Conservation (phyloP, 176 grass and related monocot genomes). For the Eragrostis curvula region DNA sequence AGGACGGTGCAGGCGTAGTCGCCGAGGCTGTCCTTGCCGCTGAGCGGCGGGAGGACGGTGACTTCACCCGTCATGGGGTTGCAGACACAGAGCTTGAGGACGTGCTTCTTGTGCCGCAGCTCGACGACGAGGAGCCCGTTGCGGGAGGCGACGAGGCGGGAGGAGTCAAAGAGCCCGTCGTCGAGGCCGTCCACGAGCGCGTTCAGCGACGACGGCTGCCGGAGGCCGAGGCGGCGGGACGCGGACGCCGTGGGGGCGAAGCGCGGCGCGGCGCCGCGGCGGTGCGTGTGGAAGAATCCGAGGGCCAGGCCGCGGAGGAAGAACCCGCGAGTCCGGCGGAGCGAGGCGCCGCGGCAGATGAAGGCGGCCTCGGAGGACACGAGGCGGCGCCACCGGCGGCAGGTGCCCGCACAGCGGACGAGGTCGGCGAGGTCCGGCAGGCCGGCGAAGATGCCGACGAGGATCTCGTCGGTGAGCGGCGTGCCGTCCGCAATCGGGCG, state of each 20-base stretch:
- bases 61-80: slow-evolving; percentile 8
- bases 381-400: slow-evolving; percentile 4
- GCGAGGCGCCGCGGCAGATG: not conserved
- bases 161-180: not conserved
- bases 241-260: not conserved
- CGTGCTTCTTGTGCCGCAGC: not conserved
- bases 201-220: slow-evolving; percentile 4
- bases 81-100: slow-evolving; percentile 13
- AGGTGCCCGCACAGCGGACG: not conserved
- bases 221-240: not conserved
- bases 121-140: not conserved
- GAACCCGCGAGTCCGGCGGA: not conserved
- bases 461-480: slow-evolving; percentile 13
- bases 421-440: slow-evolving; percentile 2
- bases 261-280: not conserved
- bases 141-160: not conserved
- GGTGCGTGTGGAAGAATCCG: not conserved
- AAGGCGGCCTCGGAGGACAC: slow-evolving; percentile 13
- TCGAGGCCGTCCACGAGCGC: slow-evolving; percentile 5
- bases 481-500: not conserved
- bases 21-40: not conserved
- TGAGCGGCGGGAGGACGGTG: not conserved
- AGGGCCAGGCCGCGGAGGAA: not conserved
- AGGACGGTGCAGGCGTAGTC: not conserved
- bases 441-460: slow-evolving; percentile 11